Percentiles rank a stretch among this genome's conserved stretches.
Evolutionary conservation across 257 asterid species (phyloP).

Genomic region (Solanum okadae): DNA sequence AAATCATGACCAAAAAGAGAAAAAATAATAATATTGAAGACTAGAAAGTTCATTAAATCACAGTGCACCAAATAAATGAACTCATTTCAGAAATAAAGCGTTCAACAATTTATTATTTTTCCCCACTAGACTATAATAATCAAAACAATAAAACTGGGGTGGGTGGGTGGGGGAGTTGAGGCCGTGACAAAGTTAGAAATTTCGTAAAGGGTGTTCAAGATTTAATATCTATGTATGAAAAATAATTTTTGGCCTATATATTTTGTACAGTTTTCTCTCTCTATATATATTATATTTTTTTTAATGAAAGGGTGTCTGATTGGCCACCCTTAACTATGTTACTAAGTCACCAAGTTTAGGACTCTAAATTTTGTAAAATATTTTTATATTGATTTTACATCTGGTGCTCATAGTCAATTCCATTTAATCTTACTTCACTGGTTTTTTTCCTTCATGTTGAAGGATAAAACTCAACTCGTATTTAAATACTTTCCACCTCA

Average conservation of each 20-base stretch:
- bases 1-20: background rate
- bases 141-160: background rate
- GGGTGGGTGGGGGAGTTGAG: background rate
- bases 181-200: background rate
- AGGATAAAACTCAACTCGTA: background rate
- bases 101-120: background rate
- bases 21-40: background rate
- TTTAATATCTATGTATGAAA: no score
- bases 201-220: no score
- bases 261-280: no score
- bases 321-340: rapidly evolving
- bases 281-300: no score
- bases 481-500: no score
- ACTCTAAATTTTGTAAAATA: no score
- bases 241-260: no score
- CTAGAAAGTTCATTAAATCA: background rate
- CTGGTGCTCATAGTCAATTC: background rate
- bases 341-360: no score
- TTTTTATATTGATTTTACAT: background rate
- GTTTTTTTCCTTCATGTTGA: no score
- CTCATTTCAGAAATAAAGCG: background rate
- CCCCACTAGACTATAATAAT: background rate
- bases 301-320: background rate
- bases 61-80: background rate
- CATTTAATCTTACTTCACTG: background rate